Conservation (phyloP, 768 basidiomycete genomes). For the Epithele typhae region DNA sequence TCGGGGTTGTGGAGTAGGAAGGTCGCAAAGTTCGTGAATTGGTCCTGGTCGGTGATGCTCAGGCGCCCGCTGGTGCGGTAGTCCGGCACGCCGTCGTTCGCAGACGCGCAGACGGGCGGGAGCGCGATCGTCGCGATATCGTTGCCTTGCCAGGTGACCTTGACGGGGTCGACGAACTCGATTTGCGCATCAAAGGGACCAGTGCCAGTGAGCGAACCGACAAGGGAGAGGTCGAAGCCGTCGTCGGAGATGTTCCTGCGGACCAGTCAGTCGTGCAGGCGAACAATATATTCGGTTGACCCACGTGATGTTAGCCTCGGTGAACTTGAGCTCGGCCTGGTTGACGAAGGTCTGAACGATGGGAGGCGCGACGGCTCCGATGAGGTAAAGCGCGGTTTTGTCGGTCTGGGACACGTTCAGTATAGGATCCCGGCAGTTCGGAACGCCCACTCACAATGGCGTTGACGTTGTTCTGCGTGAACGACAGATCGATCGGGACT, state of each 20-base stretch:
- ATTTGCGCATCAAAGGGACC: slow-evolving; percentile 71
- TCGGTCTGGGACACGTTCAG: slow-evolving; percentile 42
- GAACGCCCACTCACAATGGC: slow-evolving; percentile 38
- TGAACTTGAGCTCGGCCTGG: slow-evolving; percentile 49
- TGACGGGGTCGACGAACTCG: slow-evolving; percentile 58
- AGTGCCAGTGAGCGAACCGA: slow-evolving; percentile 54
- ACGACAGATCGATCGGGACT: slow-evolving; percentile 54
- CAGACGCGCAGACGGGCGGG: slow-evolving; percentile 65
- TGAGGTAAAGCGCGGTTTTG: slow-evolving; percentile 56
- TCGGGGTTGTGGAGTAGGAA: slow-evolving; percentile 58
- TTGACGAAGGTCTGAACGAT: slow-evolving; percentile 63
- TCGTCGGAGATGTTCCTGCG: slow-evolving; percentile 37
- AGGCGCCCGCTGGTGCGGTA: slow-evolving; percentile 49
- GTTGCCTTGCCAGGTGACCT: slow-evolving; percentile 59
- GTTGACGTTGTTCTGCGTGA: slow-evolving; percentile 53
- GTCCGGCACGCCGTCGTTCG: slow-evolving; percentile 62
- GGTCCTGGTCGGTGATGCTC: slow-evolving; percentile 48
- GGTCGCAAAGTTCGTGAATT: slow-evolving; percentile 64
- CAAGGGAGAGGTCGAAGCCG: slow-evolving; percentile 59
- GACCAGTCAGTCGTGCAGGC: background rate
- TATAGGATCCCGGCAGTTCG: slow-evolving; percentile 3
- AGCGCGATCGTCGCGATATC: slow-evolving; percentile 61
- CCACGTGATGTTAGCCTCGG: slow-evolving; percentile 45
- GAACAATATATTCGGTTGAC: slow-evolving; percentile 36
- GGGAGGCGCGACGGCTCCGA: slow-evolving; percentile 68